Evolutionary conservation across 805 yeast genomes (phyloP).

Genomic region (Metahyphopichia silvanorum): DNA sequence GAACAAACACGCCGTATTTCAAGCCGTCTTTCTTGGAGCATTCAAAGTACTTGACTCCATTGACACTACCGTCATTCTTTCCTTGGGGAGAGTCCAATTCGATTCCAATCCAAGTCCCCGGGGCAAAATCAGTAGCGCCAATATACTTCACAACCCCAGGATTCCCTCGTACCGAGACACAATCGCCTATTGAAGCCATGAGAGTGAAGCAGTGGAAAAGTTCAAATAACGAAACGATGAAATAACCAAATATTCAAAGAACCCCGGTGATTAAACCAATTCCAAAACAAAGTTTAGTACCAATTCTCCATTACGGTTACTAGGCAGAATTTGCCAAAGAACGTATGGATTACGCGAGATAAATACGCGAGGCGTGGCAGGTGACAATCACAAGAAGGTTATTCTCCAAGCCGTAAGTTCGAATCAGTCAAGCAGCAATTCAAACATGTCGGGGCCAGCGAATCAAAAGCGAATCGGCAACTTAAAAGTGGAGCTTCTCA

Average conservation of each 20-base stretch:
- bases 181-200: constrained; percentile 15
- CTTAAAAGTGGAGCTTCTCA: constrained; percentile 63
- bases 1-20: constrained; percentile 49
- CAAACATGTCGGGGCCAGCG: constrained; percentile 7
- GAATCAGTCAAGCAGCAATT: no score
- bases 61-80: constrained; percentile 48
- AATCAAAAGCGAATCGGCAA: constrained; percentile 29
- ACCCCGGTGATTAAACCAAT: no score
- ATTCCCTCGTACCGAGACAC: constrained; percentile 35
- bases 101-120: constrained; percentile 54
- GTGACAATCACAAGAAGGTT: no score
- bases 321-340: no score
- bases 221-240: no score
- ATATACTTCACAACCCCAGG: constrained; percentile 46
- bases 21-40: constrained; percentile 23
- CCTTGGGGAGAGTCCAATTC: constrained; percentile 41
- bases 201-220: no score
- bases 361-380: no score
- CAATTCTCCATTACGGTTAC: no score
- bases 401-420: no score
- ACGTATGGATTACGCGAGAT: no score
- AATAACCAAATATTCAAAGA: no score
- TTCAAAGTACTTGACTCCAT: constrained; percentile 42
- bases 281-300: no score
- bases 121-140: constrained; percentile 57